Conservation (phyloP, 2,329 filamentous ascomycete species). For the Colletotrichum sp. region DNA sequence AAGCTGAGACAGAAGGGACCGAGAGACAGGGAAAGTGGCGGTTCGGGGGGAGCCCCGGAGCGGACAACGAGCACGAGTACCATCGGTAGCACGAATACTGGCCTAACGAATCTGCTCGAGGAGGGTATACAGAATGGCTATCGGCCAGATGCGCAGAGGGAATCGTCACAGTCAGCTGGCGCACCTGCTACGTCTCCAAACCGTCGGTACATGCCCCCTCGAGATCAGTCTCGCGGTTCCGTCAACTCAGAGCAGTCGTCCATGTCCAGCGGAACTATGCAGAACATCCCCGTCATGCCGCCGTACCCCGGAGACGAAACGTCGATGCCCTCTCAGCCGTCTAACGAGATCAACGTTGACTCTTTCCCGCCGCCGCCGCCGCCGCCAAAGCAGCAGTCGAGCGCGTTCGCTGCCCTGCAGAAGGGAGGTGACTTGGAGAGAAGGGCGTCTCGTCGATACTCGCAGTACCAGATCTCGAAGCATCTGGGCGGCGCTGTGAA, state of each 20-base stretch:
- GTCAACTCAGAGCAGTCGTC: slow-evolving; percentile 67
- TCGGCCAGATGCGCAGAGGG: slow-evolving; percentile 36
- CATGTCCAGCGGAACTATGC: slow-evolving; percentile 76
- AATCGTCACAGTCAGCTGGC: slow-evolving; percentile 17
- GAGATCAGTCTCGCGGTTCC: slow-evolving; percentile 59
- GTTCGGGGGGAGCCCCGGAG: slow-evolving; percentile 42
- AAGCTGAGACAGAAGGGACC: slow-evolving; percentile 73
- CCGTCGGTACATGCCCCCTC: slow-evolving; percentile 47
- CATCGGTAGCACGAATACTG: slow-evolving; percentile 60
- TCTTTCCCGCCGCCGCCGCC: slow-evolving; percentile 74
- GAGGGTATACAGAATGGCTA: slow-evolving; percentile 64
- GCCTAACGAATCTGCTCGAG: slow-evolving; percentile 63
- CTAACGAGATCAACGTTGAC: slow-evolving; percentile 61
- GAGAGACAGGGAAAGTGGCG: slow-evolving; percentile 58
- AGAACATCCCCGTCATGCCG: slow-evolving; percentile 76
- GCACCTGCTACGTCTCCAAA: slow-evolving; percentile 45
- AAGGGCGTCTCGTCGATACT: slow-evolving; percentile 90
- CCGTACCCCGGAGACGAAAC: slow-evolving; percentile 70
- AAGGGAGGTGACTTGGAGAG: slow-evolving; percentile 91
- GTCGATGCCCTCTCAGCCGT: slow-evolving; percentile 31
- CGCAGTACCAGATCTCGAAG: slow-evolving; percentile 95
- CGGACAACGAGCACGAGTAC: slow-evolving; percentile 65
- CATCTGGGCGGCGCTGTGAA: slow-evolving; percentile 82
- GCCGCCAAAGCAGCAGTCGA: slow-evolving; percentile 77
- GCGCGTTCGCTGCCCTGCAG: slow-evolving; percentile 89